phyloP scores from a whole-genome alignment of 805 yeast species.

The Phaffomyces antillensis region DNA sequence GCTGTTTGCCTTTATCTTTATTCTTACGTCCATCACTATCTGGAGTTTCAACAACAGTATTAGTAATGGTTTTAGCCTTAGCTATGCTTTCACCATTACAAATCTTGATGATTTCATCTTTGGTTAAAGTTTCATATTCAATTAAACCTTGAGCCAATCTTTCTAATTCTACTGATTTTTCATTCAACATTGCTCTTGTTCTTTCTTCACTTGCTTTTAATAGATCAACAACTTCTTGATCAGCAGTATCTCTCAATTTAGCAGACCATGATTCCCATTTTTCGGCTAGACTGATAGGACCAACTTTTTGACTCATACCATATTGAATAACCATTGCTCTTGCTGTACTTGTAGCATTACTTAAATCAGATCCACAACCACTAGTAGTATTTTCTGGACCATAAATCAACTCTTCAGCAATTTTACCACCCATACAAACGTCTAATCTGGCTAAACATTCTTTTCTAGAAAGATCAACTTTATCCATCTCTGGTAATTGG shows the following conservation, averaged over 20 bases:
- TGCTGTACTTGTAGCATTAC: slow-evolving; percentile 86
- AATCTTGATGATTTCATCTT: slow-evolving; percentile 82
- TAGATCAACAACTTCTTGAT: slow-evolving; percentile 77
- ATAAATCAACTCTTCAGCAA: slow-evolving; percentile 89
- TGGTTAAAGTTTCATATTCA: slow-evolving; percentile 91
- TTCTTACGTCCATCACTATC: slow-evolving; percentile 36
- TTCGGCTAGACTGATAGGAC: slow-evolving; percentile 85
- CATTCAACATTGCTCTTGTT: slow-evolving; percentile 60
- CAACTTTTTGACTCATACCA: slow-evolving; percentile 93
- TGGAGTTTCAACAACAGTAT: slow-evolving; percentile 62
- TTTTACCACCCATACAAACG: slow-evolving; percentile 98
- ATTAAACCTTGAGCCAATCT: slow-evolving; percentile 88
- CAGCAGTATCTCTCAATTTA: slow-evolving; percentile 81
- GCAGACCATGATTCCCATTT: slow-evolving; percentile 96
- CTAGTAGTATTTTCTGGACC: slow-evolving; percentile 91
- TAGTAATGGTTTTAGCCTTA: slow-evolving; percentile 62
- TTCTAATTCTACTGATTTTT: slow-evolving; percentile 62
- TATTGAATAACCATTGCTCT: slow-evolving; percentile 94
- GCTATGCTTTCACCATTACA: slow-evolving; percentile 72
- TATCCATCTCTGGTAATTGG: slow-evolving; percentile 97
- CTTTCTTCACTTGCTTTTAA: slow-evolving; percentile 73
- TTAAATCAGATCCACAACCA: slow-evolving; percentile 90
- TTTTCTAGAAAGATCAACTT: slow-evolving; percentile 82
- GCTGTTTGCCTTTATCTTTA: slow-evolving; percentile 26
- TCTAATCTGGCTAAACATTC: slow-evolving; percentile 91